Conservation (phyloP, 2,329 filamentous ascomycete species). For the Hypoxylon sp. region DNA sequence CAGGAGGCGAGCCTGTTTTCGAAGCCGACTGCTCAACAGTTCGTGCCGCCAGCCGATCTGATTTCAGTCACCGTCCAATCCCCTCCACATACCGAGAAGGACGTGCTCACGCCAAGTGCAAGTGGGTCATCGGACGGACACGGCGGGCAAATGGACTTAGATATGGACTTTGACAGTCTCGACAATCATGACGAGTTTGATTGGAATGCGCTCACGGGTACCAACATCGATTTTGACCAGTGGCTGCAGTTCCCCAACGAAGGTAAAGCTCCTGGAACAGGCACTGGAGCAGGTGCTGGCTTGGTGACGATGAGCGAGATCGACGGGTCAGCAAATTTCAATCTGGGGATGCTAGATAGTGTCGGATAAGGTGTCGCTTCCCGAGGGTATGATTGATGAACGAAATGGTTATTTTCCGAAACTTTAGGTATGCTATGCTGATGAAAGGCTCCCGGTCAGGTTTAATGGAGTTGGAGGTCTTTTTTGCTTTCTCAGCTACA, state of each 20-base stretch:
- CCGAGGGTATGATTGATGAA: slow-evolving; percentile 22
- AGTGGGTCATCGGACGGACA: slow-evolving; percentile 55
- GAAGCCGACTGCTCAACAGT: slow-evolving; percentile 32
- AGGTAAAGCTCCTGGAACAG: slow-evolving; percentile 52
- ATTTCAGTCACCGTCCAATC: slow-evolving; percentile 43
- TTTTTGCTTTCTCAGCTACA: slow-evolving; percentile 17
- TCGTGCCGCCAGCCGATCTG: slow-evolving; percentile 39
- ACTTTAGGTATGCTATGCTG: slow-evolving; percentile 5
- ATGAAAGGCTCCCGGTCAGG: slow-evolving; percentile 10
- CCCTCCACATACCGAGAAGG: slow-evolving; percentile 48
- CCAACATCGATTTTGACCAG: slow-evolving; percentile 71
- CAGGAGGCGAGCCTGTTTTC: slow-evolving; percentile 54
- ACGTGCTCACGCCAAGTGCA: slow-evolving; percentile 50
- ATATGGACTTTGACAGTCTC: slow-evolving; percentile 61
- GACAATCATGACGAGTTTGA: slow-evolving; percentile 65
- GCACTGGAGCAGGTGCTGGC: slow-evolving; percentile 19
- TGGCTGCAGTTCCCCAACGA: slow-evolving; percentile 72
- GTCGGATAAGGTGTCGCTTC: slow-evolving; percentile 26
- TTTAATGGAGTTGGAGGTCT: slow-evolving; percentile 29
- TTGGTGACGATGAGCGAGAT: slow-evolving; percentile 44
- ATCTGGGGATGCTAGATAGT: slow-evolving; percentile 36
- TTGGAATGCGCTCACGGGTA: slow-evolving; percentile 67
- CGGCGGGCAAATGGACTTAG: slow-evolving; percentile 58
- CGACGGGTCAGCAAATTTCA: slow-evolving; percentile 42
- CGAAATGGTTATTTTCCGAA: slow-evolving; percentile 11